Evolutionary conservation across 805 yeast species (phyloP).

Genomic region (Saturnispora zaruensis): DNA sequence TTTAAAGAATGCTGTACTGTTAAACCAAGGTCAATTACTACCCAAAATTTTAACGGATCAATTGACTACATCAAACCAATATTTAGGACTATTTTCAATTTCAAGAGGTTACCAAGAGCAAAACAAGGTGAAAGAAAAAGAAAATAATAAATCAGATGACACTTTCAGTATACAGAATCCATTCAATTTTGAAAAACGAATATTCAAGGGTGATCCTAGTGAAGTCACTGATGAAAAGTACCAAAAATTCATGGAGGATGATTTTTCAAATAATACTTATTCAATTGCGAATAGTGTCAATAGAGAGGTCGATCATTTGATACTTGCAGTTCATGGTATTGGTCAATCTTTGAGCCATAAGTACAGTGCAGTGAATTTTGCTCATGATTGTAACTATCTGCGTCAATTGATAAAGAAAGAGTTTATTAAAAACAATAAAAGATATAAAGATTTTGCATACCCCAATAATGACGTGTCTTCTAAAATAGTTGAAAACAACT

Average conservation of each 20-base stretch:
- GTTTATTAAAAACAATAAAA: constrained; percentile 32
- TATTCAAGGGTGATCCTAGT: constrained; percentile 3
- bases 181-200: not conserved
- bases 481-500: constrained; percentile 29
- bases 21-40: constrained; percentile 22
- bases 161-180: not conserved
- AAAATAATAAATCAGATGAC: not conserved
- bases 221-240: constrained; percentile 26
- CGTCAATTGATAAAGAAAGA: constrained; percentile 48
- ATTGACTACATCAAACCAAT: constrained; percentile 21
- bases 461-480: constrained; percentile 19
- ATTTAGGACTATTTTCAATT: constrained; percentile 41
- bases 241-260: constrained; percentile 42
- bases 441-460: constrained; percentile 32
- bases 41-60: constrained; percentile 24
- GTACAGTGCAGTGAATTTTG: constrained; percentile 76
- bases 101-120: constrained; percentile 38
- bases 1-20: constrained; percentile 18
- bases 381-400: constrained; percentile 69
- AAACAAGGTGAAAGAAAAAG: constrained; percentile 10
- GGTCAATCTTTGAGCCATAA: constrained; percentile 80
- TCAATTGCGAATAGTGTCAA: constrained; percentile 31
- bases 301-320: constrained; percentile 45
- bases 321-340: constrained; percentile 90
- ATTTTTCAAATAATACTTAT: constrained; percentile 39